Base-by-base conservation (phyloP, 2,329 filamentous ascomycete species). In the Pyrenochaeta sp. region DNA sequence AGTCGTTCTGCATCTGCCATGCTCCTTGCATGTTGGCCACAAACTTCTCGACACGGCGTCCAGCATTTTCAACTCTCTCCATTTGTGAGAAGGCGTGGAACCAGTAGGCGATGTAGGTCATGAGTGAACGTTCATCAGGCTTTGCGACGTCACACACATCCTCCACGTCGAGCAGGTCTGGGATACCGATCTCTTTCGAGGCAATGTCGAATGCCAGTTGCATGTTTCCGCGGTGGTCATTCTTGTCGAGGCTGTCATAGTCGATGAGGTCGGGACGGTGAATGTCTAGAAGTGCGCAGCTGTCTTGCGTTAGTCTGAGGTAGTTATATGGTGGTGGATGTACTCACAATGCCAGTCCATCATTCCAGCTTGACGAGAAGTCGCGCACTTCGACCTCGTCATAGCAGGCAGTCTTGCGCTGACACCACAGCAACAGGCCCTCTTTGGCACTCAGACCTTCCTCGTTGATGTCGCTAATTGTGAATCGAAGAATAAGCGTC, bases 51-150 rank as follows among this genome's bases (percentile, higher is more conserved):
- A 99, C 94, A 58, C 94, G 84, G 49, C 94, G 84, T 4, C 94
- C 94, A 3, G 94, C 94, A 68, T 99, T 99, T 73, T 99, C 94
- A 7, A 99, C 94, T 69, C 93, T 89, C 75, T 99, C 94, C 86
- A 99, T 95, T 67, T 97, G 93, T 20, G 93, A 97, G 71, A 99
- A 99, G 60, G 94, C 94, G 69, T 99, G 94, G 81, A 99, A 99
- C 94, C 94, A 99, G 78, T 99, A 99, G 54, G 94, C 94, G 62
- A 99, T 99, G 72, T 99, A 99, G 1, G 94, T 99, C 94, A 99
- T 99, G 68, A 99, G 81, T 70, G 89, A 95, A 61, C 90, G 87
- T 74, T 99, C 94, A 69, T 99, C 94, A 17, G 94, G 94, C 75
- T 94, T 95, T 17, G 91, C 83, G 19, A 99, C 93, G 69, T 99